Base-by-base conservation (phyloP, 176 grass and related monocot species). In the Phoenix roebelenii region DNA sequence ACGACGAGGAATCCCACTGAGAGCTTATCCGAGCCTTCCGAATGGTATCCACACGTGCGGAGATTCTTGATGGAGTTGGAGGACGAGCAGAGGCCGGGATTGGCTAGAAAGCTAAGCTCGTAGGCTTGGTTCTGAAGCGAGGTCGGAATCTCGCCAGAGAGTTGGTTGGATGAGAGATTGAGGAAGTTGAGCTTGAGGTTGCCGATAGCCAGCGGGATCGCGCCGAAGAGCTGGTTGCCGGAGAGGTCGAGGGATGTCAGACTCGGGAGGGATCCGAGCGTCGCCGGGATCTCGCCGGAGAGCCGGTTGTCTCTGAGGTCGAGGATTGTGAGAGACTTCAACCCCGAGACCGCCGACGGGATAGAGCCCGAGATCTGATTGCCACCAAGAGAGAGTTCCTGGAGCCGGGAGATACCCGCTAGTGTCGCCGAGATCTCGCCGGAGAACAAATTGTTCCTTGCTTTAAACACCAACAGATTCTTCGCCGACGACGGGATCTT, bases 161-260 rank as follows among this genome's bases (percentile, higher is more conserved):
- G 85, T 16, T 70, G 60, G 65, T 95, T 95, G 1, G 52, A 74
- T 0, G 89, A 95, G 26, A 95, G 5, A 63, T 95, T 83, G 7
- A 95, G 76, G 14, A 0, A 1, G 64, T 49, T 85, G 30, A 89
- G 5, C 32, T 76, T 77, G 7, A 58, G 5, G 22, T 59, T 68
- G 26, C 61, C 56, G 0, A 95, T 25, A 18, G 76, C 78, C 14
- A 60, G n/a, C 0, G 89, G 89, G 22, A 95, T 89, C 24, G 4
- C 23, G 4, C 82, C 85, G 3, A 72, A 80, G 49, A 95, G 23
- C 15, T 74, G 23, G 19, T 95, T 95, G 25, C 52, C 23, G 16
- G 89, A 89, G 18, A 95, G 57, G 30, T 95, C 82, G 0, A 95
- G 71, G 1, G 68, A 49, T 0, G 23, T 85, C 14, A 95, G 66